Evolutionary conservation across 2,329 filamentous ascomycete species (phyloP), one percentile per base, ranked within the genome.

Genomic region (Mycosphaerella sp.): DNA sequence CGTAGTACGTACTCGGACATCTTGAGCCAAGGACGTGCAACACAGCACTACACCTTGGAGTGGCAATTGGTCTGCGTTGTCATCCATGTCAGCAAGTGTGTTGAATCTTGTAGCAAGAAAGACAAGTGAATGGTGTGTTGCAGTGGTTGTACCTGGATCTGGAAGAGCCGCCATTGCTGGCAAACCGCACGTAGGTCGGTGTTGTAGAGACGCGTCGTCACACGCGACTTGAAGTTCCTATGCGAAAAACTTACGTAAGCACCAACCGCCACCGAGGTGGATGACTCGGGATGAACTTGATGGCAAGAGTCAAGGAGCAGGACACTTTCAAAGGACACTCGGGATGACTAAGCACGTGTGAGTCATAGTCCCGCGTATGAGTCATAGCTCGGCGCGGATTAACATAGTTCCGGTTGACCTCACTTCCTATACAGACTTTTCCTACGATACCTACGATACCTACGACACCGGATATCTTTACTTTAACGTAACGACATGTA

Each of bases 11-110:
- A 69, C 67, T 46, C 67, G 65, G 50, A 64, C 62, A 61, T 69
- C 67, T 48, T 67, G 66, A 29, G 59, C 46, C 29, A 70, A 56
- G 21, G 66, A 64, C 23, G 67, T 70, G 59, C 65, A 67, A 56
- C 67, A 70, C 11, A 70, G 58, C 31, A 68, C 62, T 11, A 66
- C 63, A 50, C 61, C 62, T 39, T 58, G 48, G 31, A 66, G 59
- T 14, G 65, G 66, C 40, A 59, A 45, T 41, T 58, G 55, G 36
- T 59, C 61, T 46, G 57, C 46, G 21, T 17, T 10, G 14, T 17
- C 40, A 12, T 14, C 23, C 45, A 48, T 47, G 51, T 56, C 40
- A 56, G 53, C 46, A 44, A 40, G 34, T 26, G 36, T 41, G 41
- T 23, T 26, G 39, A 9, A 21, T 9, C 9, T 14, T 12, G 14